Conservation (phyloP, 768 basidiomycete genomes). For the Amanita thiersii region DNA sequence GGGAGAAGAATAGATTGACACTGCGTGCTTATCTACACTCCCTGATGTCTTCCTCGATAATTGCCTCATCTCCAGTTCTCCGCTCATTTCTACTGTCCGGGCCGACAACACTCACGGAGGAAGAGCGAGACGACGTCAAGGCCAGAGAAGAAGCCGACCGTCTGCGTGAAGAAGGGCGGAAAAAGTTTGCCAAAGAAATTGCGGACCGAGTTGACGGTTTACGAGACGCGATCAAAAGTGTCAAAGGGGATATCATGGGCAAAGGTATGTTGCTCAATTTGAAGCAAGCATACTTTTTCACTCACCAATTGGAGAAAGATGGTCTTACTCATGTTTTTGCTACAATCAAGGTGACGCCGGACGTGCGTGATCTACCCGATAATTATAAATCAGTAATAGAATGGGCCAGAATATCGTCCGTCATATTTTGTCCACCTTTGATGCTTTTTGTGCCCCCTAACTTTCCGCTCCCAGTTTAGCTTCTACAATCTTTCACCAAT, state of each 20-base stretch:
- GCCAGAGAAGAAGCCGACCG: constrained; percentile 85
- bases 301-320: constrained; percentile 34
- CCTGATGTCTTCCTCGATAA: constrained; percentile 57
- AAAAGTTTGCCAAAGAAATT: constrained; percentile 81
- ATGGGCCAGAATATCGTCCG: constrained; percentile 96
- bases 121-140: constrained; percentile 74
- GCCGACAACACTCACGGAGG: constrained; percentile 55
- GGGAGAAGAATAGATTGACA: constrained; percentile 94
- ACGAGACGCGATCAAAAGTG: constrained; percentile 72
- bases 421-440: constrained; percentile 11
- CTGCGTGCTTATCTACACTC: constrained; percentile 87
- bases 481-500: constrained; percentile 93
- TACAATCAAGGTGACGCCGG: constrained; percentile 74
- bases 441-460: constrained; percentile 6
- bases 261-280: constrained; percentile 39
- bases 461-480: constrained; percentile 54
- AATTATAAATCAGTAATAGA: constrained; percentile 89
- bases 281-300: background rate
- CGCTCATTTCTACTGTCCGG: constrained; percentile 77
- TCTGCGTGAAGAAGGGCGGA: constrained; percentile 80
- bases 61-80: constrained; percentile 84
- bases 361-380: constrained; percentile 67
- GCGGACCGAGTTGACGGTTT: constrained; percentile 80
- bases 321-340: constrained; percentile 86
- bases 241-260: constrained; percentile 92